Conservation (phyloP, 331 rosid genomes). For the Acacia pycnantha region DNA sequence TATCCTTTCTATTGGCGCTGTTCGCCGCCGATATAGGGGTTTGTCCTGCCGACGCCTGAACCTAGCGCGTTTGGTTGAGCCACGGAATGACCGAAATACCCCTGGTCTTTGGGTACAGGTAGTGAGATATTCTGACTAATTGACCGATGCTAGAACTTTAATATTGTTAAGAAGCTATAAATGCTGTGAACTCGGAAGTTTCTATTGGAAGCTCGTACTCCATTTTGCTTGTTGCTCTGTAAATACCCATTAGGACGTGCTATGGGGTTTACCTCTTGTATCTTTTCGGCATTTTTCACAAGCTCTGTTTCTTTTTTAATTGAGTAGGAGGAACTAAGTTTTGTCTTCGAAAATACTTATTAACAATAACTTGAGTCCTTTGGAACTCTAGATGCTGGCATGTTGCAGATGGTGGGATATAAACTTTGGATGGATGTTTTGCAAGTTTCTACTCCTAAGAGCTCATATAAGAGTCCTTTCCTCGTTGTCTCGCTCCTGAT, state of each 20-base stretch:
- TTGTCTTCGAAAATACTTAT: background rate
- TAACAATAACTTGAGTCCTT: background rate
- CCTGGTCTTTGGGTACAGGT: constrained; percentile 19
- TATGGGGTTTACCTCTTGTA: background rate
- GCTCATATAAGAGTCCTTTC: background rate
- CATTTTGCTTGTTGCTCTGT: constrained; percentile 21
- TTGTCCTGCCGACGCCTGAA: constrained; percentile 31
- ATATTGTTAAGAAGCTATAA: background rate
- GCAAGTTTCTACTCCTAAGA: background rate
- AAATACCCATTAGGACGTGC: background rate
- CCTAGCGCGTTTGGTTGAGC: background rate
- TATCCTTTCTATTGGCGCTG: background rate
- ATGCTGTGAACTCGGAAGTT: background rate
- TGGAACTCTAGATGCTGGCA: background rate
- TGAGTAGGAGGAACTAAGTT: background rate
- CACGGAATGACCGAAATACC: constrained; percentile 45
- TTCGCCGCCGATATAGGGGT: constrained; percentile 21
- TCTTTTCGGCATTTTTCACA: background rate
- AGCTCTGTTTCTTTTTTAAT: background rate
- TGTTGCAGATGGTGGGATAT: background rate
- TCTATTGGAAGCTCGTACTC: constrained; percentile 2
- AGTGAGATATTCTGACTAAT: constrained; percentile 30
- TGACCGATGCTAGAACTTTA: constrained; percentile 4
- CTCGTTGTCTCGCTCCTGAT: background rate
- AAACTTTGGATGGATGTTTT: background rate